phyloP scores from a whole-genome alignment of 495 filamentous ascomycete species.

The Penicillium coffeae region DNA sequence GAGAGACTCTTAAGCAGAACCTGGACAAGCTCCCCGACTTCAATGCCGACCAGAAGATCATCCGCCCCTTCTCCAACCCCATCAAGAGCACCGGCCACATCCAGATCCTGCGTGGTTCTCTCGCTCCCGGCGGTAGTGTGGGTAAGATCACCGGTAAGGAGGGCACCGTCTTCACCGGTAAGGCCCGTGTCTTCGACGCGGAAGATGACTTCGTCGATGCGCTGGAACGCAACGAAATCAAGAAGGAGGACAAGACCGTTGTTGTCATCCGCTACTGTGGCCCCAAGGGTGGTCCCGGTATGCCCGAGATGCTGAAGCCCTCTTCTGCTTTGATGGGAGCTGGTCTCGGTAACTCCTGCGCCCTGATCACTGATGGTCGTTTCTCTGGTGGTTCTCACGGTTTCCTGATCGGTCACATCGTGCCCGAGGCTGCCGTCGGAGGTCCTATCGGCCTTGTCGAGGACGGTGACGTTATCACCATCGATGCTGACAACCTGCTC shows the following conservation, averaged over 20 bases:
- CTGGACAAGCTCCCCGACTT: slow-evolving; percentile 73
- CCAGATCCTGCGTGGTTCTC: slow-evolving; percentile 87
- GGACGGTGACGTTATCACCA: slow-evolving; percentile 54
- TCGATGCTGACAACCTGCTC: slow-evolving; percentile 49
- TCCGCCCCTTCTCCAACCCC: slow-evolving; percentile 84
- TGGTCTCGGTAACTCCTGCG: slow-evolving; percentile 64
- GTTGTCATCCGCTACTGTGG: slow-evolving; percentile 97
- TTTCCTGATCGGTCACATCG: slow-evolving; percentile 53
- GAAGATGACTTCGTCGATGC: slow-evolving; percentile 78
- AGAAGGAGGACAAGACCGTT: slow-evolving; percentile 96
- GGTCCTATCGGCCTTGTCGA: slow-evolving; percentile 53
- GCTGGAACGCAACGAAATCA: slow-evolving; percentile 77
- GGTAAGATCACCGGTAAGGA: slow-evolving; percentile 99
- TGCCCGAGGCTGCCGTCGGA: slow-evolving; percentile 55
- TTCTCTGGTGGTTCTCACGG: slow-evolving; percentile 50
- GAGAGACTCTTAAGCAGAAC: slow-evolving; percentile 90
- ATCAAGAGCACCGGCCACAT: slow-evolving; percentile 95
- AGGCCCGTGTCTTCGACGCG: slow-evolving; percentile 80
- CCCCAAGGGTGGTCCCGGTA: slow-evolving; percentile 91
- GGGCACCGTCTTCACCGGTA: slow-evolving; percentile 81
- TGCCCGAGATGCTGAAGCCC: slow-evolving; percentile 93
- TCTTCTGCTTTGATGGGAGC: slow-evolving; percentile 90
- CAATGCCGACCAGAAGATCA: slow-evolving; percentile 81
- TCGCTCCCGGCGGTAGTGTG: slow-evolving; percentile 88
- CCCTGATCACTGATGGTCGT: slow-evolving; percentile 45